Percentiles rank a stretch among this genome's conserved stretches.
Conservation (phyloP, 768 basidiomycete species). For the Dictyophora rubrovolvata region DNA sequence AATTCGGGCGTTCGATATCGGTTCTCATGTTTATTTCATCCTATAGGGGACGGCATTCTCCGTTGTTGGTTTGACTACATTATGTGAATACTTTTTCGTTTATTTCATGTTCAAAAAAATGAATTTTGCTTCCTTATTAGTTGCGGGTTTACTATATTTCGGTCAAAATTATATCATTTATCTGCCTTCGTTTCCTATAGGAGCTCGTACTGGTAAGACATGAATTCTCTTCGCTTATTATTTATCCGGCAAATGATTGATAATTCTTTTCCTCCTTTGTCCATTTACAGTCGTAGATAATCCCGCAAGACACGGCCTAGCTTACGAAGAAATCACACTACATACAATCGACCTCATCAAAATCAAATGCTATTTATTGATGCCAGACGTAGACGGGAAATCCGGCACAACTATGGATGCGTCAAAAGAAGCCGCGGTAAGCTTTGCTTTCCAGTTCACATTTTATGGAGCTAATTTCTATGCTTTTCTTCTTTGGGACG, state of each 20-base stretch:
- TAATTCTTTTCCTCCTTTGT: background rate
- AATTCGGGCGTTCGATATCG: background rate
- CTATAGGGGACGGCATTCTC: constrained; percentile 28
- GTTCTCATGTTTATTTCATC: background rate
- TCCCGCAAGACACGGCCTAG: constrained; percentile 60
- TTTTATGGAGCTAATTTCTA: background rate
- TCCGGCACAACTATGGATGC: background rate
- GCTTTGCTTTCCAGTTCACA: background rate
- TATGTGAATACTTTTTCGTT: constrained; percentile 20
- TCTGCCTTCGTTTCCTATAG: constrained; percentile 71
- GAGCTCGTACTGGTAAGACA: constrained; percentile 65
- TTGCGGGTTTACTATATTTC: constrained; percentile 67
- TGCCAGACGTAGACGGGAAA: constrained; percentile 32
- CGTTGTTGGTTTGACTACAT: constrained; percentile 26
- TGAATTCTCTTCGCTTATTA: background rate
- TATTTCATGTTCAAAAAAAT: constrained; percentile 3
- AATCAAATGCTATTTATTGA: constrained; percentile 68
- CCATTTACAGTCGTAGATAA: constrained; percentile 11
- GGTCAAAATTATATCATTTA: constrained; percentile 88
- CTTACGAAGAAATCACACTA: constrained; percentile 67
- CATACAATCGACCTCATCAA: constrained; percentile 62
- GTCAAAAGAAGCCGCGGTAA: background rate
- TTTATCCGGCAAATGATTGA: background rate
- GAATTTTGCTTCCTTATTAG: constrained; percentile 24
- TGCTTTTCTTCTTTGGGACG: background rate